phyloP scores from a whole-genome alignment of 1,139 yeast species.

The Suhomyces terraborum region DNA sequence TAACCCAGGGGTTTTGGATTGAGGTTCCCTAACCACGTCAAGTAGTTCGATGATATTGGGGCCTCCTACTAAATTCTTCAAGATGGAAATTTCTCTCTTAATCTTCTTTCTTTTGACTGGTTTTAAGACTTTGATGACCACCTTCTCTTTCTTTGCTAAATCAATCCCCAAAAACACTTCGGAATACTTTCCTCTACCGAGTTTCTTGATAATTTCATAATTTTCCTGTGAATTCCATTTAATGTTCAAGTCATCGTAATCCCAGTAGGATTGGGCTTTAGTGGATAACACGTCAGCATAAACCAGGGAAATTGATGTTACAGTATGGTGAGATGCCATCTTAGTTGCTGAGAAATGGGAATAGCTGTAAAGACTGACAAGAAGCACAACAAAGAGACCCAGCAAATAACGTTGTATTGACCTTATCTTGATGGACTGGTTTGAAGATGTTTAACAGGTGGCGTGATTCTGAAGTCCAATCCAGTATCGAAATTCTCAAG shows the following conservation, averaged over 20 bases:
- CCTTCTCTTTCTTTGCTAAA: slow-evolving; percentile 51
- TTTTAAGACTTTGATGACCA: slow-evolving; percentile 91
- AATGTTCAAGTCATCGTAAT: slow-evolving; percentile 47
- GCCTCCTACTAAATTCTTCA: slow-evolving; percentile 85
- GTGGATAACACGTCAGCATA: slow-evolving; percentile 46
- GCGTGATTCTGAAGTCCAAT: background rate
- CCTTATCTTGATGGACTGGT: slow-evolving; percentile 10
- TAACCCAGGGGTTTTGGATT: slow-evolving; percentile 89
- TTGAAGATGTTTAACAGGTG: background rate
- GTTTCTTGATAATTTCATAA: slow-evolving; percentile 47
- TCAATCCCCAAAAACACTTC: slow-evolving; percentile 63
- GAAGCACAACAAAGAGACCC: slow-evolving; percentile 13
- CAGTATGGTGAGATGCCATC: slow-evolving; percentile 21
- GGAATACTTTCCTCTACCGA: slow-evolving; percentile 52
- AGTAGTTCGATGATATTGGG: slow-evolving; percentile 79
- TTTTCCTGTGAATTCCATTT: slow-evolving; percentile 52
- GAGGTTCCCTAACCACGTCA: slow-evolving; percentile 89
- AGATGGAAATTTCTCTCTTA: slow-evolving; percentile 88
- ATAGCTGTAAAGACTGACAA: slow-evolving; percentile 13
- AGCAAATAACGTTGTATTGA: slow-evolving; percentile 10
- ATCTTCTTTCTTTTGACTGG: slow-evolving; percentile 97
- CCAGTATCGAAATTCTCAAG: background rate
- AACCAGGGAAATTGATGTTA: slow-evolving; percentile 41
- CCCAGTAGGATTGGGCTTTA: slow-evolving; percentile 51
- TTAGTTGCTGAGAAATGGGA: slow-evolving; percentile 2